Percentiles rank a stretch among this genome's conserved stretches.
Evolutionary conservation across 2,329 filamentous ascomycete species (phyloP).

Genomic region (Cladosporium sphaerospermum): DNA sequence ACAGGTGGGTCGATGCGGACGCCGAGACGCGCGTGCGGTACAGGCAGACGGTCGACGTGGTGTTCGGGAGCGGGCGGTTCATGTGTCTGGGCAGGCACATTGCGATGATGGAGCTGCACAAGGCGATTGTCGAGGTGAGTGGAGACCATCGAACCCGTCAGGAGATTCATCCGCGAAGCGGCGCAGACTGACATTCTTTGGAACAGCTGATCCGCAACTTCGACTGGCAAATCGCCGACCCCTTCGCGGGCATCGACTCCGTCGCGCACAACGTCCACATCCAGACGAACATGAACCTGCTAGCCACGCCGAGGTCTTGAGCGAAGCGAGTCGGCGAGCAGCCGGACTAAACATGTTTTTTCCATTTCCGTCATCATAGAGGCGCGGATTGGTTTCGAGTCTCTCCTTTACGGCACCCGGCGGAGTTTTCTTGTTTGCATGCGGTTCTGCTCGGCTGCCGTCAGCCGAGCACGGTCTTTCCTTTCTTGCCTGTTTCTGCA

Average conservation of each 20-base stretch:
- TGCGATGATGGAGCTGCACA: constrained; percentile 46
- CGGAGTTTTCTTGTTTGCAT: too few relatives aligned
- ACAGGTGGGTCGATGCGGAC: constrained; percentile 43
- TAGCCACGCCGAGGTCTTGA: constrained; percentile 7
- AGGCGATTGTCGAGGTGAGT: constrained; percentile 43
- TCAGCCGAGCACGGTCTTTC: too few relatives aligned
- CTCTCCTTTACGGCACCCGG: too few relatives aligned
- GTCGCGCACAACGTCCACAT: constrained; percentile 12
- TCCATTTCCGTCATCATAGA: too few relatives aligned
- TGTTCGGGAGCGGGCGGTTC: constrained; percentile 43
- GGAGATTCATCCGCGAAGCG: too few relatives aligned
- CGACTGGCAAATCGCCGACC: constrained; percentile 16
- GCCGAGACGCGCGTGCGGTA: constrained; percentile 32
- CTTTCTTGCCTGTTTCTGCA: too few relatives aligned
- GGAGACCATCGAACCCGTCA: neutral
- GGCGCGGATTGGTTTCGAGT: too few relatives aligned
- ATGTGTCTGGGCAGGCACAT: constrained; percentile 45
- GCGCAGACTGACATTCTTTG: neutral
- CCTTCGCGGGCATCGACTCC: constrained; percentile 11
- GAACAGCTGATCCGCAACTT: constrained; percentile 25
- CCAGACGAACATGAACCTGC: constrained; percentile 15
- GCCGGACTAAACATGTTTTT: too few relatives aligned
- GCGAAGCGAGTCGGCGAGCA: neutral
- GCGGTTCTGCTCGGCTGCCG: too few relatives aligned
- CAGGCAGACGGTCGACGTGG: constrained; percentile 36